Evolutionary conservation across 371 early-diverging fungal genomes (phyloP), one percentile per base, ranked within the genome.

Genomic region (Thermomucor indicae-seudaticae): DNA sequence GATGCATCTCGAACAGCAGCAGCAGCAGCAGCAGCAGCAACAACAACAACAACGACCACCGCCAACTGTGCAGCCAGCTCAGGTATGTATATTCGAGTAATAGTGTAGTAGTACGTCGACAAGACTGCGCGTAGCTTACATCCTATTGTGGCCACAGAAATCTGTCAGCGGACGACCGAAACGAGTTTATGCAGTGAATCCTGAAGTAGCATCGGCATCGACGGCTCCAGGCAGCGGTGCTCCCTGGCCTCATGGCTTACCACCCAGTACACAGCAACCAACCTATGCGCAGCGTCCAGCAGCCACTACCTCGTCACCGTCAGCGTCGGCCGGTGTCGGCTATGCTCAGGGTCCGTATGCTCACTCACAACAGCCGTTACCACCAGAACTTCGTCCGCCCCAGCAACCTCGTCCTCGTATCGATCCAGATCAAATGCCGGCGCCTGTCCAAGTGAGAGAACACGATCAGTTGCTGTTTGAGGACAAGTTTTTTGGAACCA

Each of bases 351-450:
- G 63, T 14, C 68, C 72, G 4, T 67, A 64, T 22, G 35, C 65
- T 0, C 42, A 72, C 20, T 49, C 68, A 0, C 51, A 50, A 3
- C 73, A 73, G 32, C 67, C 64, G 23, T 32, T 73, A 19, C 70
- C 73, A 29, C 57, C 69, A n/a, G 57, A 57, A 24, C 28, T 57
- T 16, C 53, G 61, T 17, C 71, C 73, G 12, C 73, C 71, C 16
- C 65, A 62, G 6, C 78, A 82, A 41, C 75, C 83, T 25, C 74
- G 75, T 25, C 81, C 81, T 5, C 78, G 87, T 23, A 95, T 98
- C 43, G 95, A 98, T 62, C 96, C 97, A 4, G 86, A 92, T 65
- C 92, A 95, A 60, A 92, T 97, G 65, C 98, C 98, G 7, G 88
- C 92, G 7, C 95, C 95, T 14, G 84, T 94, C 2, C 81, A 83